Evolutionary conservation across 148 eudicot species (phyloP).

Genomic region (Rhododendron griersonianum): DNA sequence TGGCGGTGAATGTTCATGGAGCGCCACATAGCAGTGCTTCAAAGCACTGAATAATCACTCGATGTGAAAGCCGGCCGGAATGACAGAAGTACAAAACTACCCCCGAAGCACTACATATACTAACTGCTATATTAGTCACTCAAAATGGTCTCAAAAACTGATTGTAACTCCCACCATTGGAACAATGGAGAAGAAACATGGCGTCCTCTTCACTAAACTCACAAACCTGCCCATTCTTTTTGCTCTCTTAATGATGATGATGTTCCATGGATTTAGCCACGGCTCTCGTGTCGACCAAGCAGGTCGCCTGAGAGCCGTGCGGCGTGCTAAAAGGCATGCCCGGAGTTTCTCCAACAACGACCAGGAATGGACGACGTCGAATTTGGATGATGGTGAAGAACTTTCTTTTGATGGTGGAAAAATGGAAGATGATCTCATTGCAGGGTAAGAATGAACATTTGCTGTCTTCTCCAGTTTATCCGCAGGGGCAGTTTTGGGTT

Average conservation of each 20-base stretch:
- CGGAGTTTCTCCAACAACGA: background rate
- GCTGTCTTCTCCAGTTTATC: background rate
- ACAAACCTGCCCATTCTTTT: conserved; percentile 7
- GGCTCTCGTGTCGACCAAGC: conserved; percentile 16
- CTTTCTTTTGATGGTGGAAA: conserved; percentile 9
- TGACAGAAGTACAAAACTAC: background rate
- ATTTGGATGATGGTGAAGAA: background rate
- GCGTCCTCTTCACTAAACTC: background rate
- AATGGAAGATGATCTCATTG: conserved; percentile 29
- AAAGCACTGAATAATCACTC: too few species aligned
- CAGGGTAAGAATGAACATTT: conserved; percentile 4
- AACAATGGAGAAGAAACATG: conserved; percentile 19
- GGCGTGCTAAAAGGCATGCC: conserved; percentile 12
- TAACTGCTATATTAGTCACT: background rate
- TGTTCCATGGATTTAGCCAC: conserved; percentile 2
- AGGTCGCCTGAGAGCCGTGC: conserved; percentile 11
- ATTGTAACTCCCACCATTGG: background rate
- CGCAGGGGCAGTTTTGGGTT: background rate
- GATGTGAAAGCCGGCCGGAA: background rate
- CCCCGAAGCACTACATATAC: background rate
- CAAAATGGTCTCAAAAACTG: background rate
- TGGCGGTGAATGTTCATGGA: too few species aligned
- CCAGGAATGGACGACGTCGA: background rate
- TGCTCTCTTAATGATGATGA: background rate
- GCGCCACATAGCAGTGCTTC: too few species aligned